A percentile compares a stretch with the other conserved stretches of the same genome.
phyloP scores from a whole-genome alignment of 306 rosid genomes.

The Pyrus betulifolia region DNA sequence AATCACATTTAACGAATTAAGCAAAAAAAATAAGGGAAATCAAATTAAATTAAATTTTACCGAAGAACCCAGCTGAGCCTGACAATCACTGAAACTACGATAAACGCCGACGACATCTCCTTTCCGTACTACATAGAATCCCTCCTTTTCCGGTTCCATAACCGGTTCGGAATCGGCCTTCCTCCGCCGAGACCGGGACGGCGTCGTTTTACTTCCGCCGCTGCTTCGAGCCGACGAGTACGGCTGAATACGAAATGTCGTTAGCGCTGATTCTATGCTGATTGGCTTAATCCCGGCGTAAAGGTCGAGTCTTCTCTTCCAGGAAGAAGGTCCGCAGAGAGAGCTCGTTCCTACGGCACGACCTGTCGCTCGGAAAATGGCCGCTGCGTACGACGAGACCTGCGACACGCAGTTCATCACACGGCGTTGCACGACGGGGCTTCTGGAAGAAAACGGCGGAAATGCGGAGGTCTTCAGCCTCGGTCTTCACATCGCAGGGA shows the following conservation, averaged over 20 bases:
- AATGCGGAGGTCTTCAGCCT: not conserved
- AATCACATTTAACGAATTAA: too few relatives aligned
- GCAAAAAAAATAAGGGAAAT: not conserved
- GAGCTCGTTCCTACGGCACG: constrained; percentile 18
- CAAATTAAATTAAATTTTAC: constrained; percentile 26
- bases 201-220: constrained; percentile 15
- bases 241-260: constrained; percentile 37
- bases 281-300: constrained; percentile 5
- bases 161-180: constrained; percentile 32
- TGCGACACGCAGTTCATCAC: constrained; percentile 59
- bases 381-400: constrained; percentile 42
- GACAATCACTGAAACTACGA: constrained; percentile 52
- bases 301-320: constrained; percentile 14
- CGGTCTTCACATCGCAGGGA: not conserved
- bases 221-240: constrained; percentile 37
- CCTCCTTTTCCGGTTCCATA: constrained; percentile 53
- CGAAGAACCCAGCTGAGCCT: constrained; percentile 79
- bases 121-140: constrained; percentile 74
- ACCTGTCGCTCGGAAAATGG: constrained; percentile 32
- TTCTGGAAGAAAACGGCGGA: not conserved
- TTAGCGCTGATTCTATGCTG: constrained; percentile 21
- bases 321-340: constrained; percentile 21
- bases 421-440: not conserved
- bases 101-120: constrained; percentile 80
- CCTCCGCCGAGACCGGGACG: constrained; percentile 18